Evolutionary conservation across 768 basidiomycete genomes (phyloP).

Genomic region (Calocybe cyanea): DNA sequence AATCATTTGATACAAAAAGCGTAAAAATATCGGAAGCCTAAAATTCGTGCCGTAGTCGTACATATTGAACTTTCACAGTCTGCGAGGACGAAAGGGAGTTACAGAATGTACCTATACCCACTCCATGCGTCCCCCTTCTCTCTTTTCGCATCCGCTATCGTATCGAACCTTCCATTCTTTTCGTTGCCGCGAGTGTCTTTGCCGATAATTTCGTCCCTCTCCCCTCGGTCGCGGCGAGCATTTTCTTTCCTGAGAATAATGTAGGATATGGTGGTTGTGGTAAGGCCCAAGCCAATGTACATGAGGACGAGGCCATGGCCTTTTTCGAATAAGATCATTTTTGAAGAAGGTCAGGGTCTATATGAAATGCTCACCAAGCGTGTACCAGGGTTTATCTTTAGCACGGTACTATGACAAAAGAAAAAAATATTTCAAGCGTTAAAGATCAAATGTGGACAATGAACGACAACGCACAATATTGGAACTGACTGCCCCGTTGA

Average conservation of each 20-base stretch:
- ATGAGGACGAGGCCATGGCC: constrained; percentile 52
- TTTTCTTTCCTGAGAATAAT: constrained; percentile 56
- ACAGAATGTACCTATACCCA: constrained; percentile 73
- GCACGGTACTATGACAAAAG: constrained; percentile 68
- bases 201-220: constrained; percentile 67
- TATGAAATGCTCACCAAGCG: constrained; percentile 30
- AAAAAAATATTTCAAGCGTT: not conserved
- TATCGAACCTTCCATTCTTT: constrained; percentile 55
- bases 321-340: not conserved
- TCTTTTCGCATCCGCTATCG: constrained; percentile 58
- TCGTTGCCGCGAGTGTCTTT: constrained; percentile 34
- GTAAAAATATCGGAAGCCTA: too few relatives aligned
- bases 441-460: not conserved
- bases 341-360: not conserved
- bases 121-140: constrained; percentile 76
- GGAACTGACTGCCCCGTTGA: constrained; percentile 74
- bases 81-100: too few relatives aligned
- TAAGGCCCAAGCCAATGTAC: constrained; percentile 66
- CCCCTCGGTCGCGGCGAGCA: constrained; percentile 59
- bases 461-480: constrained; percentile 53
- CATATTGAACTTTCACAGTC: too few relatives aligned
- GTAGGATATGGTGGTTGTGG: constrained; percentile 39
- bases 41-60: too few relatives aligned
- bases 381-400: constrained; percentile 65
- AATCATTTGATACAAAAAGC: too few relatives aligned